phyloP scores from a whole-genome alignment of 2,329 filamentous ascomycete genomes.

The Sclerotinia borealis region DNA sequence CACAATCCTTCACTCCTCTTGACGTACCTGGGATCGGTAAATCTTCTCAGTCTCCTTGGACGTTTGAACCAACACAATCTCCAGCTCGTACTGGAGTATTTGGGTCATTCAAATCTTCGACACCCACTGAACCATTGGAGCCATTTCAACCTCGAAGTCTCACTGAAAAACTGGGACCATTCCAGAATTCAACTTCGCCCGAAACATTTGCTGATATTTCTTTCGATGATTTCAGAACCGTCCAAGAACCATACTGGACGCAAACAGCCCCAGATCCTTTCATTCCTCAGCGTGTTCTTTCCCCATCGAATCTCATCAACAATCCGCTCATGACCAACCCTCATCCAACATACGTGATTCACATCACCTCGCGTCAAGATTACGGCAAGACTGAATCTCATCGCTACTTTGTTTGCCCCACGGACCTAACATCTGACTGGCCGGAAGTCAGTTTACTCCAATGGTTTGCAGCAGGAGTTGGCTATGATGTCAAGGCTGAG shows the following conservation, averaged over 20 bases:
- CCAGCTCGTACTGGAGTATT: neutral
- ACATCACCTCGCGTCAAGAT: constrained; percentile 25
- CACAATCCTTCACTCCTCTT: neutral
- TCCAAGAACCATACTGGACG: neutral
- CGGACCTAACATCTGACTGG: constrained; percentile 23
- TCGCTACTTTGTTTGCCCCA: constrained; percentile 27
- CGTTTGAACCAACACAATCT: neutral
- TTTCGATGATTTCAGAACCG: neutral
- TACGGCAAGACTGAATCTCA: constrained; percentile 26
- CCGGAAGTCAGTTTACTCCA: constrained; percentile 21
- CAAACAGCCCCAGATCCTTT: neutral
- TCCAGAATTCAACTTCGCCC: neutral
- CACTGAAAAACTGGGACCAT: neutral
- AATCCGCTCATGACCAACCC: constrained; percentile 21
- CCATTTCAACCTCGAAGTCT: neutral
- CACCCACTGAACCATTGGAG: neutral
- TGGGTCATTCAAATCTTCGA: neutral
- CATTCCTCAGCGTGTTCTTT: constrained; percentile 17
- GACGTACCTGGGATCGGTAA: neutral
- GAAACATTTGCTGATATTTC: neutral
- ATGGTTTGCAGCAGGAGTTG: constrained; percentile 26
- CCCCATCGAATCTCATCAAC: constrained; percentile 19
- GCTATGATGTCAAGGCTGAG: constrained; percentile 25
- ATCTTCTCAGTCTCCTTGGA: neutral
- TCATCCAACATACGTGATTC: constrained; percentile 23